A percentile compares a stretch with the other conserved stretches of the same genome.
phyloP scores from a whole-genome alignment of 164 flowering plant species.

The Piper longum region DNA sequence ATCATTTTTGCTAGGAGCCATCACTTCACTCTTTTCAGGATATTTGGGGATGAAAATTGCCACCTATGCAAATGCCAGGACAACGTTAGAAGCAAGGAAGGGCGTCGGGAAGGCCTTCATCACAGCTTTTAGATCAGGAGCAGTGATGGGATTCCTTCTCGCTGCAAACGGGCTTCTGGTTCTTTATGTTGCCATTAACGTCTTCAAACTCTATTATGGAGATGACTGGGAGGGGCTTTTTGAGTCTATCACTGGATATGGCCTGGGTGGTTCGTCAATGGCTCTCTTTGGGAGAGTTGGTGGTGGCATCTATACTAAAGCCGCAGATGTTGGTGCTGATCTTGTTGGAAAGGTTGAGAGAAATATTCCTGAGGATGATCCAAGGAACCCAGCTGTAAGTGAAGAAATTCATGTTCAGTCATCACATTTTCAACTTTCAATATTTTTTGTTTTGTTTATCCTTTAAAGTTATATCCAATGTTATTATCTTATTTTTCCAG shows the following conservation, averaged over 20 bases:
- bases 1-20: conserved; percentile 10
- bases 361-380: conserved; percentile 13
- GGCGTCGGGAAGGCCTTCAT: conserved; percentile 13
- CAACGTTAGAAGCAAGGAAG: conserved; percentile 13
- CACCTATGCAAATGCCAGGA: conserved; percentile 13
- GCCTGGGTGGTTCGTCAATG: conserved; percentile 17
- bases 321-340: conserved; percentile 15
- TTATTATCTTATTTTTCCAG: conserved; percentile 1
- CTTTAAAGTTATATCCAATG: not conserved
- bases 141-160: conserved; percentile 16
- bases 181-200: conserved; percentile 11
- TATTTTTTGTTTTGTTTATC: not conserved
- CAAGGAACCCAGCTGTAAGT: conserved; percentile 12
- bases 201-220: conserved; percentile 12
- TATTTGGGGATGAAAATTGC: conserved; percentile 16
- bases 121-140: conserved; percentile 12
- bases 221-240: conserved; percentile 16
- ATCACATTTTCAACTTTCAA: not conserved
- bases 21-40: conserved; percentile 13
- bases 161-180: conserved; percentile 17
- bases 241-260: conserved; percentile 15
- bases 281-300: conserved; percentile 17
- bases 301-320: conserved; percentile 11
- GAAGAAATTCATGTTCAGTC: not conserved
- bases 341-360: conserved; percentile 16